A percentile compares a stretch with the other conserved stretches of the same genome.
phyloP scores from a whole-genome alignment of 345 rosid genomes.

The Pugionium dolabratum region DNA sequence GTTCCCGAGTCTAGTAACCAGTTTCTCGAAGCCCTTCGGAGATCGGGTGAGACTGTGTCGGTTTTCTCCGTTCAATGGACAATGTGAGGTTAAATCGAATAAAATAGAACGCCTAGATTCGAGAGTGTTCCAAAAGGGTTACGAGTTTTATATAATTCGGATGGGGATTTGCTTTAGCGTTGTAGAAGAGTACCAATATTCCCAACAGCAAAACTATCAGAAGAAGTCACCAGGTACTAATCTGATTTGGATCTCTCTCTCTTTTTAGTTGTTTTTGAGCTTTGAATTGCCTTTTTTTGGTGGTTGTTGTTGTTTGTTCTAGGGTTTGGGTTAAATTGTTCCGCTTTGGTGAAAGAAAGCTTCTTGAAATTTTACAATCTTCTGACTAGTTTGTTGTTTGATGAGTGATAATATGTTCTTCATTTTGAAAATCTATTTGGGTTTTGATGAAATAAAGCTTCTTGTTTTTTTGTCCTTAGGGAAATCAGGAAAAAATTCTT shows the following conservation, averaged over 20 bases:
- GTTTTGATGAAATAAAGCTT: too few species aligned
- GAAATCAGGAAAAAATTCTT: neutral
- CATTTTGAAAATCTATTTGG: too few species aligned
- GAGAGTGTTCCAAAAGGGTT: neutral
- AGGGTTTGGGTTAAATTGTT: too few species aligned
- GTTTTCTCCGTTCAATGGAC: too few species aligned
- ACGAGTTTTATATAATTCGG: slow-evolving; percentile 1
- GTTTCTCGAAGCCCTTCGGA: slow-evolving; percentile 12
- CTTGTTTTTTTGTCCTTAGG: neutral
- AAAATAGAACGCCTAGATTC: neutral
- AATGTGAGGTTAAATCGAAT: neutral
- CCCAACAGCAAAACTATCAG: slow-evolving; percentile 27
- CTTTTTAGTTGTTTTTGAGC: neutral
- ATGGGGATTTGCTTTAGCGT: slow-evolving; percentile 52
- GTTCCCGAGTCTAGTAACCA: neutral
- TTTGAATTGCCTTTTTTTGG: too few species aligned
- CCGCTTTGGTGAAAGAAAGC: too few species aligned
- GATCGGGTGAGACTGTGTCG: neutral
- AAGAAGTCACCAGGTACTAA: slow-evolving; percentile 14
- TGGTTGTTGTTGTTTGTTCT: too few species aligned
- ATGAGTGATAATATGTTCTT: too few species aligned
- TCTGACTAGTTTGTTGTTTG: neutral
- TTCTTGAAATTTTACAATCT: too few species aligned
- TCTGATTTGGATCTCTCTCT: neutral
- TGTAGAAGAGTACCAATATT: slow-evolving; percentile 35